These are phyloP conservation scores for Ustilago cynodontis DNA, from an alignment of 1,284 basidiomycete genomes.

Conservation along the genomic window DNA sequence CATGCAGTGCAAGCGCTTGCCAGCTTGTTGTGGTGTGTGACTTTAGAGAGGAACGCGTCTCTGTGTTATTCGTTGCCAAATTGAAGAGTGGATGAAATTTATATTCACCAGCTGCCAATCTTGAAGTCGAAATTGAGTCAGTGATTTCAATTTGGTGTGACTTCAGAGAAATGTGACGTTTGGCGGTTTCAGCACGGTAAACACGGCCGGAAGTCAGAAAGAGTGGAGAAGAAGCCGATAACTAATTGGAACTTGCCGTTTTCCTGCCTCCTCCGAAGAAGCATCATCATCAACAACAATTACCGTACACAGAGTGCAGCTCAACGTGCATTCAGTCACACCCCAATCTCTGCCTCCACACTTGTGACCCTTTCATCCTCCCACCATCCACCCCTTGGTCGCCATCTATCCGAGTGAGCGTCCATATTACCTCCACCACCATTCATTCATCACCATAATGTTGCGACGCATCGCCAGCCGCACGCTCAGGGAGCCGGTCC, in stretches of 20 bases:
- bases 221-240: conserved; percentile 18
- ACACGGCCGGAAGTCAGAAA: conserved; percentile 23
- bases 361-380: conserved; percentile 6
- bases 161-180: conserved; percentile 20
- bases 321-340: conserved; percentile 8
- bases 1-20: neutral
- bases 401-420: conserved; percentile 7
- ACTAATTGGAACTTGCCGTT: conserved; percentile 6
- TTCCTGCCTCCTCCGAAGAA: conserved; percentile 31
- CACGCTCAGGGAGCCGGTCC: conserved; percentile 41
- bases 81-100: neutral
- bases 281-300: conserved; percentile 3
- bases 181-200: conserved; percentile 17
- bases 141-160: conserved; percentile 8
- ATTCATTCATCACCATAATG: conserved; percentile 22
- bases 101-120: neutral
- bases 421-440: conserved; percentile 2
- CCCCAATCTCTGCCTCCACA: neutral
- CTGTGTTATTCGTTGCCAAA: neutral
- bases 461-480: conserved; percentile 54
- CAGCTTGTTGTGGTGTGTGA: conserved; percentile 8
- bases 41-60: conserved; percentile 17
- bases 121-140: neutral
- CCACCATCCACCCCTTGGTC: conserved; percentile 4
- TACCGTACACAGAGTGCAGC: neutral